phyloP scores from a whole-genome alignment of 768 basidiomycete species.

The Cubamyces lactineus region DNA sequence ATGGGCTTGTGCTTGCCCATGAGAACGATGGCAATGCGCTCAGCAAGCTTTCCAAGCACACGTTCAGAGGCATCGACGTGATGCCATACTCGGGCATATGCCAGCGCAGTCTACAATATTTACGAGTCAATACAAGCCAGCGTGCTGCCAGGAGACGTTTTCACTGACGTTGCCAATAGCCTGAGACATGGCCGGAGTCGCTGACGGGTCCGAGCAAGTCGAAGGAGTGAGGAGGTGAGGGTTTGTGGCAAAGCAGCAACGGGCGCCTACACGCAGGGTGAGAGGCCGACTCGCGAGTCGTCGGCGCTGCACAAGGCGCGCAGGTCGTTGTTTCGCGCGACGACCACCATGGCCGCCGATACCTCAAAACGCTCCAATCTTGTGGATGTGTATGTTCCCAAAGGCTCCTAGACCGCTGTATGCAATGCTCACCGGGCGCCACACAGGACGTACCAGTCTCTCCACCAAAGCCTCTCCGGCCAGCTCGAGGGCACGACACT shows the following conservation, averaged over 20 bases:
- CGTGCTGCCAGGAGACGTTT: background rate
- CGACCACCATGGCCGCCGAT: conserved; percentile 44
- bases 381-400: conserved; percentile 63
- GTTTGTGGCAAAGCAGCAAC: conserved; percentile 18
- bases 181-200: conserved; percentile 64
- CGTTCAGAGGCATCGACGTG: conserved; percentile 90
- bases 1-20: conserved; percentile 99
- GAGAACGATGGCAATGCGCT: conserved; percentile 90
- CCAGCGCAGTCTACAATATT: conserved; percentile 83
- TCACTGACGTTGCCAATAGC: conserved; percentile 76
- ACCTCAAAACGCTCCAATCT: conserved; percentile 67
- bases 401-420: background rate
- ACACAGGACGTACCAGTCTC: conserved; percentile 64
- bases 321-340: conserved; percentile 22
- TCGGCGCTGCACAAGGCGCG: conserved; percentile 19
- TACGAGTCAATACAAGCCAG: background rate
- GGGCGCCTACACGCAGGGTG: conserved; percentile 16
- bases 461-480: conserved; percentile 62
- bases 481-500: conserved; percentile 59
- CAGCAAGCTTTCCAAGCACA: conserved; percentile 92
- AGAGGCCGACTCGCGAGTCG: conserved; percentile 13
- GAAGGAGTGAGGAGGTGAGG: background rate
- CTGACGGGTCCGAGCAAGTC: conserved; percentile 6
- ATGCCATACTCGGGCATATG: conserved; percentile 96
- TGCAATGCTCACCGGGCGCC: background rate